Evolutionary conservation across 2,329 filamentous ascomycete species (phyloP).

Genomic region (Neofusicoccum laricinum): DNA sequence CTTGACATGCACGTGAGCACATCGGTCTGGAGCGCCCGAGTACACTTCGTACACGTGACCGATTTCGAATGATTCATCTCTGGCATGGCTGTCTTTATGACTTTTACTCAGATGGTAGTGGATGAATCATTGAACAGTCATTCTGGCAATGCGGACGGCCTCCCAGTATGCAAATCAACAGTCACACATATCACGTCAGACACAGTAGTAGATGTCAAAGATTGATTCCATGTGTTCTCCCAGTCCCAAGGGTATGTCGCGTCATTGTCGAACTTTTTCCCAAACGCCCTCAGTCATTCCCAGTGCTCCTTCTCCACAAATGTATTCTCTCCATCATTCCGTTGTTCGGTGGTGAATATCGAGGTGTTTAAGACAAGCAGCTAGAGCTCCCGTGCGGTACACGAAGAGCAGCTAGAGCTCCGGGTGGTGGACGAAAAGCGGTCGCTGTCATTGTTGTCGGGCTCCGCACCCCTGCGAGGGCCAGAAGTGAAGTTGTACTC

Average conservation of each 20-base stretch:
- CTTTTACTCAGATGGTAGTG: too few species aligned
- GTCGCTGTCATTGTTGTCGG: neutral
- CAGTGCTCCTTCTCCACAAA: too few species aligned
- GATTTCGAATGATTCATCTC: too few species aligned
- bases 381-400: neutral
- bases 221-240: neutral
- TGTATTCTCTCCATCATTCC: too few species aligned
- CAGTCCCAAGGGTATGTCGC: neutral
- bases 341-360: too few species aligned
- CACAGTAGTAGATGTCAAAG: neutral
- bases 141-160: too few species aligned
- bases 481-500: constrained; percentile 31
- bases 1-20: too few species aligned
- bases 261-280: neutral
- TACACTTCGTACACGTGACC: too few species aligned
- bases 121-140: too few species aligned
- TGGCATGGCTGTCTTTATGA: too few species aligned
- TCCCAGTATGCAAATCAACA: neutral
- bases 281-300: neutral
- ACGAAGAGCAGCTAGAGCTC: neutral
- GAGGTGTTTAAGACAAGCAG: too few species aligned
- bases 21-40: too few species aligned
- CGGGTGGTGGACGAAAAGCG: neutral
- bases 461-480: constrained; percentile 17
- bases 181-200: neutral